phyloP scores from a whole-genome alignment of 257 asterid genomes.

The Gentiana dahurica region DNA sequence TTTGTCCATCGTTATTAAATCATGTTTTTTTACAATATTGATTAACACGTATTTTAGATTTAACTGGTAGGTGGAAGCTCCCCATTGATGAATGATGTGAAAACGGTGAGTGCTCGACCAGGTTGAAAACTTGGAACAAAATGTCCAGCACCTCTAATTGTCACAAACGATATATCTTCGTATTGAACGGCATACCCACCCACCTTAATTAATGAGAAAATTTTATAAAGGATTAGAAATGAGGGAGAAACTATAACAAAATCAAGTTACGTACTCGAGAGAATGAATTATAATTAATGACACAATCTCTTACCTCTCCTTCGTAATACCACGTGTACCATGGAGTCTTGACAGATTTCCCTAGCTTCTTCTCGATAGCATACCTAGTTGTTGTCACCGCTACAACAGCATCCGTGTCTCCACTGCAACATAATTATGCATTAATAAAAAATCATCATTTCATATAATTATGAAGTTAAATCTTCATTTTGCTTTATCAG shows the following conservation, averaged over 20 bases:
- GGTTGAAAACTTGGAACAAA: too few relatives aligned
- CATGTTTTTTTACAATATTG: too few relatives aligned
- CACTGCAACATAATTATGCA: conserved; percentile 14
- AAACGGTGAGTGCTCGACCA: conserved; percentile 32
- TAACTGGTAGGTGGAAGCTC: conserved; percentile 30
- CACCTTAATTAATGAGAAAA: conserved; percentile 19
- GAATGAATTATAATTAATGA: too few relatives aligned
- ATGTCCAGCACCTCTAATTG: too few relatives aligned
- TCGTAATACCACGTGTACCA: conserved; percentile 41
- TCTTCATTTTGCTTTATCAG: background rate
- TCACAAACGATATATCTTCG: conserved; percentile 29
- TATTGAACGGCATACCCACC: conserved; percentile 57
- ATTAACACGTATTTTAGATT: too few relatives aligned
- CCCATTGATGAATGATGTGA: conserved; percentile 36
- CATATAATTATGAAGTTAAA: too few relatives aligned
- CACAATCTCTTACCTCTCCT: conserved; percentile 15
- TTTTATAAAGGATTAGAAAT: too few relatives aligned
- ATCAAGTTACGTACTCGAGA: too few relatives aligned
- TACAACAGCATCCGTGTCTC: conserved; percentile 26
- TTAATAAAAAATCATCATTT: background rate
- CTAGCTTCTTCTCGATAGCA: conserved; percentile 23
- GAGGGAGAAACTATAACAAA: too few relatives aligned
- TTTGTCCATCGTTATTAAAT: too few relatives aligned
- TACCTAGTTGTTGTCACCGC: conserved; percentile 36
- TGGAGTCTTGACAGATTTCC: conserved; percentile 18